These are phyloP conservation scores for Ceratocystiopsis brevicomis DNA, from an alignment of 2,329 filamentous ascomycete genomes.

Conservation along the genomic window DNA sequence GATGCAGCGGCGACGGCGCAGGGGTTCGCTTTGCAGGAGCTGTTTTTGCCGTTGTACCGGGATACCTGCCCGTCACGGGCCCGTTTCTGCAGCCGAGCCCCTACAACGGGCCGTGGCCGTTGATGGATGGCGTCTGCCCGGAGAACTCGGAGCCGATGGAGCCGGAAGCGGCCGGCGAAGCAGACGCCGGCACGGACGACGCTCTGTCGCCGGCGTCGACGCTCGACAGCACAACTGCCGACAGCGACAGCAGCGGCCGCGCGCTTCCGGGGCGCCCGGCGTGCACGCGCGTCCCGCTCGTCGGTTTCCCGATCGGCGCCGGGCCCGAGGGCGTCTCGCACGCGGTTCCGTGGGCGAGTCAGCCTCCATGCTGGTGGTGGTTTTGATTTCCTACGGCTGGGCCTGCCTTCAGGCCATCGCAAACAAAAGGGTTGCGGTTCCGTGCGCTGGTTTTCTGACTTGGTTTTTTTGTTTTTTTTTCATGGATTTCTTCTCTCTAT, in stretches of 20 bases:
- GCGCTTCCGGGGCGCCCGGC: too few relatives aligned
- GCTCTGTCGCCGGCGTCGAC: too few relatives aligned
- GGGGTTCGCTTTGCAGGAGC: conserved; percentile 1
- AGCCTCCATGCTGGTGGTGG: conserved; percentile 2
- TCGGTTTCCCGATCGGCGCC: conserved; percentile 22
- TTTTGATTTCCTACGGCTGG: not conserved
- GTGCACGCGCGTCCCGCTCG: conserved; percentile 9
- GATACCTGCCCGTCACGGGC: conserved; percentile 4
- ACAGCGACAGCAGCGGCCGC: too few relatives aligned
- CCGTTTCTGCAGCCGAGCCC: conserved; percentile 1
- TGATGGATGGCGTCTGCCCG: not conserved
- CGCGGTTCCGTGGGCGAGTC: conserved; percentile 1
- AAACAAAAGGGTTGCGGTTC: too few relatives aligned
- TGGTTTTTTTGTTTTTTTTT: not conserved
- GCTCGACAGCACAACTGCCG: too few relatives aligned
- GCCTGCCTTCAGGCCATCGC: too few relatives aligned
- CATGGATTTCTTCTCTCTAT: not conserved
- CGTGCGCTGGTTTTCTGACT: not conserved
- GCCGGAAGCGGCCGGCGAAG: too few relatives aligned
- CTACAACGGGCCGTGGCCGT: not conserved
- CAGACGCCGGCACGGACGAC: too few relatives aligned
- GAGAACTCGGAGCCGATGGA: too few relatives aligned
- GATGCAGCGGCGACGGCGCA: too few relatives aligned
- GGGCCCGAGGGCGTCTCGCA: conserved; percentile 18
- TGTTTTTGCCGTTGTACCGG: conserved; percentile 6